Percentiles rank a stretch among this genome's conserved stretches.
phyloP scores from a whole-genome alignment of 2,329 filamentous ascomycete species.

The Paracamarosporium sp. region DNA sequence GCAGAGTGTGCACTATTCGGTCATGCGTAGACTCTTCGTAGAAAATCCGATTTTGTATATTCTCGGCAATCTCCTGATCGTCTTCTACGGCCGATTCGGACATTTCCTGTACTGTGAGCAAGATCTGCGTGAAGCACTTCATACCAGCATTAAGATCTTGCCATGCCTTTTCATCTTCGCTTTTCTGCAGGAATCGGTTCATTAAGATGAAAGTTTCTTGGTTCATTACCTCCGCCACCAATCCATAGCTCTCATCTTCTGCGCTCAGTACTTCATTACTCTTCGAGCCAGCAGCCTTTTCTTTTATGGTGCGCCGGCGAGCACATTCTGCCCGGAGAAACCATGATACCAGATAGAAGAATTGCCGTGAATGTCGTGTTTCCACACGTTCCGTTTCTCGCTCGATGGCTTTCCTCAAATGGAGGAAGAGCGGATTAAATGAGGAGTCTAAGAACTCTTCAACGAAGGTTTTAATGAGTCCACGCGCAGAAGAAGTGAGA shows the following conservation, averaged over 20 bases:
- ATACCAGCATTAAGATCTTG: slow-evolving; percentile 85
- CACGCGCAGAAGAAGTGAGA: slow-evolving; percentile 75
- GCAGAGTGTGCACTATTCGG: slow-evolving; percentile 77
- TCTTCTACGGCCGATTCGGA: slow-evolving; percentile 81
- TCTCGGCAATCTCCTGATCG: slow-evolving; percentile 97
- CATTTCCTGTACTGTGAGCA: slow-evolving; percentile 94
- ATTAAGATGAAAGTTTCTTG: slow-evolving; percentile 94
- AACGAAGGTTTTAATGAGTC: slow-evolving; percentile 80
- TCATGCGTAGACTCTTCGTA: slow-evolving; percentile 97
- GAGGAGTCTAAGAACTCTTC: slow-evolving; percentile 93
- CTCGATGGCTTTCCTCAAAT: slow-evolving; percentile 87
- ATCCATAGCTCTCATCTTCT: slow-evolving; percentile 77
- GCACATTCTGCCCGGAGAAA: slow-evolving; percentile 86
- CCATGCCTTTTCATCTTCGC: slow-evolving; percentile 86
- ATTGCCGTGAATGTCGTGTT: slow-evolving; percentile 79
- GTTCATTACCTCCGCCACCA: slow-evolving; percentile 88
- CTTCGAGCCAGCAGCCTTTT: slow-evolving; percentile 60
- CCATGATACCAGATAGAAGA: slow-evolving; percentile 92
- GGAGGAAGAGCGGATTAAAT: slow-evolving; percentile 87
- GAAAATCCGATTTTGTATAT: slow-evolving; percentile 95
- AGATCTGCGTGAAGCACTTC: slow-evolving; percentile 93
- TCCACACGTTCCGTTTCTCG: slow-evolving; percentile 84
- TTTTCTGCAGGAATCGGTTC: slow-evolving; percentile 80
- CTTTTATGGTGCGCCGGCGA: slow-evolving; percentile 64
- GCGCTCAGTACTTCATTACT: slow-evolving; percentile 46